Evolutionary conservation across 1,139 yeast genomes (phyloP).

Genomic region (Ogataea hybrid): DNA sequence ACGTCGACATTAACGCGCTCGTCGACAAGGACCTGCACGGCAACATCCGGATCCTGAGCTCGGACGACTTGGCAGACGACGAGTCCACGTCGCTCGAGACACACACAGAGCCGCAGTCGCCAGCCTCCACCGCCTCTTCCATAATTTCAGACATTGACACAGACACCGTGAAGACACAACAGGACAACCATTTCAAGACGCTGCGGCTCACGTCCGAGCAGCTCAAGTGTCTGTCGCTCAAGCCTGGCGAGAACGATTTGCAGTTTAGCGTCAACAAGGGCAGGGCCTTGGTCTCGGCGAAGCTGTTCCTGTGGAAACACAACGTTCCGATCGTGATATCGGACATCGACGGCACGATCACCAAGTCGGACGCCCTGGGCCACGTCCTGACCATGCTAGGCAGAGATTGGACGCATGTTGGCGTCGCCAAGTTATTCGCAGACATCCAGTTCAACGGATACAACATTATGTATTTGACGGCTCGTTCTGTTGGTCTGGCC

Average conservation of each 20-base stretch:
- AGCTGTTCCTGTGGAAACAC: slow-evolving; percentile 81
- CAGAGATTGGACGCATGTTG: slow-evolving; percentile 97
- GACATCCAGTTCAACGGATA: slow-evolving; percentile 89
- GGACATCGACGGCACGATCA: slow-evolving; percentile 97
- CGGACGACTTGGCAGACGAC: slow-evolving; percentile 20
- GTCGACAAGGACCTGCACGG: slow-evolving; percentile 69
- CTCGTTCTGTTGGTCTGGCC: slow-evolving; percentile 95
- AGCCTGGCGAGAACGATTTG: slow-evolving; percentile 76
- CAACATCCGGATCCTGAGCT: slow-evolving; percentile 53
- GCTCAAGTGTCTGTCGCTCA: slow-evolving; percentile 66
- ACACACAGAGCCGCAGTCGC: slow-evolving; percentile 11
- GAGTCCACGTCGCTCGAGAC: slow-evolving; percentile 13
- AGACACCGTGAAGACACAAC: slow-evolving; percentile 29
- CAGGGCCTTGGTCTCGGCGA: slow-evolving; percentile 69
- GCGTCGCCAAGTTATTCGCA: slow-evolving; percentile 86
- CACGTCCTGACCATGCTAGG: slow-evolving; percentile 94
- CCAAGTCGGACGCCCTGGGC: slow-evolving; percentile 96
- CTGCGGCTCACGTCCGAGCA: slow-evolving; percentile 90
- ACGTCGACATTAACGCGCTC: slow-evolving; percentile 45
- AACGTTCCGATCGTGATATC: slow-evolving; percentile 90
- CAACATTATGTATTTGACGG: slow-evolving; percentile 89
- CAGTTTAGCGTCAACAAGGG: slow-evolving; percentile 81
- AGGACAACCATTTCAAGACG: slow-evolving; percentile 66
- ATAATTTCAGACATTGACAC: slow-evolving; percentile 25
- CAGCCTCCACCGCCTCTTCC: slow-evolving; percentile 22